These are phyloP conservation scores for Metahyphopichia silvanorum DNA, from an alignment of 805 yeast species.

Conservation along the genomic window DNA sequence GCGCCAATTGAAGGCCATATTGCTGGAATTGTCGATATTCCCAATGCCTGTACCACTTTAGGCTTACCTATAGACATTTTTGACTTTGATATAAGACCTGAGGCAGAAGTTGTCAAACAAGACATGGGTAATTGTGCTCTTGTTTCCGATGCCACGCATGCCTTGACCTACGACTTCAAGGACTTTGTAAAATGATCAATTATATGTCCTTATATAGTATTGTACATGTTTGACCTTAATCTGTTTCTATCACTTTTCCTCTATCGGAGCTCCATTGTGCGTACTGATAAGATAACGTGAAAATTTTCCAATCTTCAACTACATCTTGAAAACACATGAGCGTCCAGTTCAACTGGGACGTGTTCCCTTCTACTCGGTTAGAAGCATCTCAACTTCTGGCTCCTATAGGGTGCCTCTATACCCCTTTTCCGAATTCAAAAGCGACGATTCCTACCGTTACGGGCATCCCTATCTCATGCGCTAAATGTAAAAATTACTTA, in stretches of 20 bases:
- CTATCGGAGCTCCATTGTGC: not conserved
- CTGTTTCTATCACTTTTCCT: not conserved
- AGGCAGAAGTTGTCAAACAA: conserved; percentile 15
- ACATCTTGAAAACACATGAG: not conserved
- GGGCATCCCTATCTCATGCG: conserved; percentile 19
- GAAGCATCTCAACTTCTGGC: conserved; percentile 29
- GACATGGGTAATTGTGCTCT: conserved; percentile 42
- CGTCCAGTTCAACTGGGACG: conserved; percentile 62
- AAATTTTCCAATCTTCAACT: not conserved
- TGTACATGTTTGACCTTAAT: not conserved
- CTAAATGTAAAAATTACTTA: conserved; percentile 22
- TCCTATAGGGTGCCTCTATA: conserved; percentile 35
- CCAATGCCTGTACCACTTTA: conserved; percentile 50
- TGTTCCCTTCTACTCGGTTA: conserved; percentile 36
- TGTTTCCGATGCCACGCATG: conserved; percentile 12
- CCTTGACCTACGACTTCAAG: conserved; percentile 10
- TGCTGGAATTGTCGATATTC: conserved; percentile 52
- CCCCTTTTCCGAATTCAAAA: conserved; percentile 17
- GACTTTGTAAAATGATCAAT: not conserved
- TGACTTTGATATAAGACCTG: conserved; percentile 46
- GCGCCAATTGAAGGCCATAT: conserved; percentile 54
- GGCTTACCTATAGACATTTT: conserved; percentile 52
- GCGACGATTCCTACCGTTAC: not conserved
- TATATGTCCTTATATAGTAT: not conserved
- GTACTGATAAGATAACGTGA: not conserved